Conservation (phyloP, 305 asterid species). For the Withania somnifera region DNA sequence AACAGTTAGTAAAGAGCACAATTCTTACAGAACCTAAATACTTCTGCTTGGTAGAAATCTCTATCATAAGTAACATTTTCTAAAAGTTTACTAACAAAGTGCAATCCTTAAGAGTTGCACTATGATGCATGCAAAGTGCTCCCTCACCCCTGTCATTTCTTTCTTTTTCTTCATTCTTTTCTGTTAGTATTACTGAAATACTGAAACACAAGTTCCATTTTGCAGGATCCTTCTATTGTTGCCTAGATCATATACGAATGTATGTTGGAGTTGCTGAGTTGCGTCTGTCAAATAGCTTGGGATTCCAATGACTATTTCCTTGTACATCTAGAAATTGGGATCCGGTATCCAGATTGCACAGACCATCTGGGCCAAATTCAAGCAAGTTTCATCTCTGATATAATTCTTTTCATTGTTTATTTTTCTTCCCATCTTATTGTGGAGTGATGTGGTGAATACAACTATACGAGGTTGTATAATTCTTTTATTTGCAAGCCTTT, state of each 20-base stretch:
- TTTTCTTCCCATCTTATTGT: neutral
- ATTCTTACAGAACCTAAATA: neutral
- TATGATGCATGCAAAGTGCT: neutral
- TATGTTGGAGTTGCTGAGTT: conserved; percentile 5
- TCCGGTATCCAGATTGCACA: conserved; percentile 3
- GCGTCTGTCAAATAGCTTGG: neutral
- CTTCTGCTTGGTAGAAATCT: neutral
- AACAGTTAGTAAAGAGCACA: neutral
- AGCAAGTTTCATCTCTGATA: conserved; percentile 1
- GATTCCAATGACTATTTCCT: conserved; percentile 5
- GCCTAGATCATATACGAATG: conserved; percentile 4
- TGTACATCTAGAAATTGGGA: conserved; percentile 2
- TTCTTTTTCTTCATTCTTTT: neutral
- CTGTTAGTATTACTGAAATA: neutral
- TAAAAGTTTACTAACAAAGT: neutral
- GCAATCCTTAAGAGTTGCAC: neutral
- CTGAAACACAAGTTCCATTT: neutral
- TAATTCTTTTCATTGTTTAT: conserved; percentile 1
- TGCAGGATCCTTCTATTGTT: conserved; percentile 30
- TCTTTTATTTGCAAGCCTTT: neutral
- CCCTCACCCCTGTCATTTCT: neutral
- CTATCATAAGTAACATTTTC: neutral
- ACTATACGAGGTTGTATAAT: neutral
- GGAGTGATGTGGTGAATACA: neutral
- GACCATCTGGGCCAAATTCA: neutral